Conservation (phyloP, 2,329 filamentous ascomycete genomes). For the Epicoccum sorghinum region DNA sequence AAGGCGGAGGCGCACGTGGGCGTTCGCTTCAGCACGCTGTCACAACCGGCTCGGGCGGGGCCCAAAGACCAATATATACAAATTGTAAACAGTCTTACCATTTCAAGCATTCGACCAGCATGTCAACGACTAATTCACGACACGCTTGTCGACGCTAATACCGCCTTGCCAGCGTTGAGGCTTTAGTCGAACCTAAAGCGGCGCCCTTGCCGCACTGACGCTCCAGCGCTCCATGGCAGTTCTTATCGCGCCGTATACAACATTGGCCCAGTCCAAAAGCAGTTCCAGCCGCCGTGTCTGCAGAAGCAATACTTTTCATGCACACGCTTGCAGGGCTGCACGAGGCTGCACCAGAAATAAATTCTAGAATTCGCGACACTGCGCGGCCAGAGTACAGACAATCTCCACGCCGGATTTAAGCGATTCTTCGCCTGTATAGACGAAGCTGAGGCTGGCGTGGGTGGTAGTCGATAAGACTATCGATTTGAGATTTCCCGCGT, state of each 20-base stretch:
- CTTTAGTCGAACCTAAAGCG: slow-evolving; percentile 12
- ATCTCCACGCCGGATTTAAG: neutral
- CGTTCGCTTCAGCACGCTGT: neutral
- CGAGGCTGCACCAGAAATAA: slow-evolving; percentile 5
- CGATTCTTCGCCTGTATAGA: slow-evolving; percentile 4
- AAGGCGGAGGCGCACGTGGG: slow-evolving; percentile 11
- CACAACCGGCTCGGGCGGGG: neutral
- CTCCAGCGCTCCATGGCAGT: neutral
- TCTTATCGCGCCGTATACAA: slow-evolving; percentile 11
- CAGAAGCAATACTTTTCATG: slow-evolving; percentile 9
- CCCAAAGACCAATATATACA: slow-evolving; percentile 10
- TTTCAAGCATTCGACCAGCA: slow-evolving; percentile 4
- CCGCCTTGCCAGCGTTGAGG: slow-evolving; percentile 10
- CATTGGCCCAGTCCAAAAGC: neutral
- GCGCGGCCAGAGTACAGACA: neutral
- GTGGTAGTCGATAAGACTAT: slow-evolving; percentile 13
- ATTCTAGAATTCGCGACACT: neutral
- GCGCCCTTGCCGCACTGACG: slow-evolving; percentile 13
- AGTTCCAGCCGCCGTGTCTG: slow-evolving; percentile 8
- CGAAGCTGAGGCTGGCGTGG: slow-evolving; percentile 3
- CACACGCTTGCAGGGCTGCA: slow-evolving; percentile 5
- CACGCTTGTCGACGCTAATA: slow-evolving; percentile 5
- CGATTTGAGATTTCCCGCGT: slow-evolving; percentile 18
- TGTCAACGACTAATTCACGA: slow-evolving; percentile 3
- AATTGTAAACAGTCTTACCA: slow-evolving; percentile 11